A percentile compares a stretch with the other conserved stretches of the same genome.
Conservation (phyloP, 768 basidiomycete species). For the Sporobolomyces pararoseus region DNA sequence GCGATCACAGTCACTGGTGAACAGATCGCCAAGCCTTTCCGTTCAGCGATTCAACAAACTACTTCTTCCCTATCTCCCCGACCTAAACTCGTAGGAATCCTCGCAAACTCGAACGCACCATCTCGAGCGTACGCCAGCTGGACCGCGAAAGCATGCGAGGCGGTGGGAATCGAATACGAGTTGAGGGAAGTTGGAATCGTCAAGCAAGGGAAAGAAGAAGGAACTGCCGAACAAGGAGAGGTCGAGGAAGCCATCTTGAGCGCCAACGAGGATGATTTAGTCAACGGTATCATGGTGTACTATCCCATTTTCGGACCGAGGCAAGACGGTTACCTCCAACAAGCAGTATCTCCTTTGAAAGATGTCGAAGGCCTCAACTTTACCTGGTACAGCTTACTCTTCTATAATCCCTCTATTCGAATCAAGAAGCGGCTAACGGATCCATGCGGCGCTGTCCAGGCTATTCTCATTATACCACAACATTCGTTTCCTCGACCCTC, state of each 20-base stretch:
- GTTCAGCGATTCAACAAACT: slow-evolving; percentile 60
- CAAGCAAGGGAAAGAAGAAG: slow-evolving; percentile 51
- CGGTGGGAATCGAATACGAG: slow-evolving; percentile 80
- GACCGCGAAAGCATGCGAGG: slow-evolving; percentile 83
- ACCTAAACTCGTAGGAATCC: slow-evolving; percentile 84
- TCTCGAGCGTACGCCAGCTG: slow-evolving; percentile 83
- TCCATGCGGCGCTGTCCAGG: slow-evolving; percentile 16
- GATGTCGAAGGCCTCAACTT: slow-evolving; percentile 97
- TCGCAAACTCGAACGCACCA: slow-evolving; percentile 76
- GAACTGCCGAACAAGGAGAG: slow-evolving; percentile 52
- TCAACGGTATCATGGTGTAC: slow-evolving; percentile 69
- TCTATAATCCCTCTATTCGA: slow-evolving; percentile 49
- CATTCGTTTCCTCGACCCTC: slow-evolving; percentile 84
- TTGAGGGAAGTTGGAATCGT: slow-evolving; percentile 69
- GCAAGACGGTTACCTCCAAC: slow-evolving; percentile 95
- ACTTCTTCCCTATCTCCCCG: slow-evolving; percentile 38
- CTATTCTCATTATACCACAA: slow-evolving; percentile 54
- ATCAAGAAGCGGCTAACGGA: no score
- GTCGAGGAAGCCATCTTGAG: slow-evolving; percentile 95
- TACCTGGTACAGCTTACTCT: slow-evolving; percentile 72
- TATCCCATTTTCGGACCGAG: slow-evolving; percentile 82
- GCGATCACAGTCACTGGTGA: slow-evolving; percentile 54
- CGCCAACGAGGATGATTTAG: slow-evolving; percentile 75
- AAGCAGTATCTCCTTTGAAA: slow-evolving; percentile 91
- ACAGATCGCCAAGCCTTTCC: slow-evolving; percentile 66